Conservation (phyloP, 192 early-diverging fungal species). For the Mortierella alpina region DNA sequence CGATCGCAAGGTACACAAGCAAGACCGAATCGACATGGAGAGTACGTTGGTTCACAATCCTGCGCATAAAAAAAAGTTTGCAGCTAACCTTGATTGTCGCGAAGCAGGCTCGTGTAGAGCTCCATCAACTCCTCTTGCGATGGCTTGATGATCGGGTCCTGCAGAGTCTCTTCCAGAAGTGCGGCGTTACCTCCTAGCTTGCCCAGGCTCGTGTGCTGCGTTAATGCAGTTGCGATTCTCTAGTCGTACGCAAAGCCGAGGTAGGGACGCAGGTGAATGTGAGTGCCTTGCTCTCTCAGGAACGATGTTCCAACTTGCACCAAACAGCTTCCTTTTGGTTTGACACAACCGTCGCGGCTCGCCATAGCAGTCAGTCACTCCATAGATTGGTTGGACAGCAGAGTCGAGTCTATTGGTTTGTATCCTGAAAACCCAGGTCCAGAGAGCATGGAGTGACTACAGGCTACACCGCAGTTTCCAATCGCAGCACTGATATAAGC, state of each 20-base stretch:
- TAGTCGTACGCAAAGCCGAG: neutral
- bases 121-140: slow-evolving; percentile 34
- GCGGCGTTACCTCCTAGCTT: neutral
- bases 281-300: neutral
- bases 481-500: no score
- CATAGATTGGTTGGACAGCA: no score
- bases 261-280: neutral
- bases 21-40: neutral
- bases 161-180: neutral
- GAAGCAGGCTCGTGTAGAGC: slow-evolving; percentile 26
- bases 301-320: no score
- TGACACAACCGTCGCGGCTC: neutral
- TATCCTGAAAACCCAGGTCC: neutral
- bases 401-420: neutral
- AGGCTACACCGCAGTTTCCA: no score
- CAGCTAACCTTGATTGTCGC: slow-evolving; percentile 33
- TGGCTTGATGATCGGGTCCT: slow-evolving; percentile 12
- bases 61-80: neutral
- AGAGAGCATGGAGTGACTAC: no score
- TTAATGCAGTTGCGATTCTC: slow-evolving; percentile 41
- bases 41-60: no score
- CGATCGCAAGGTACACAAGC: neutral
- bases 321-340: neutral
- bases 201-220: neutral
- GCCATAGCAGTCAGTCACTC: neutral